Conservation (phyloP, 2,329 filamentous ascomycete species). For the Pseudogymnoascus verrucosus region DNA sequence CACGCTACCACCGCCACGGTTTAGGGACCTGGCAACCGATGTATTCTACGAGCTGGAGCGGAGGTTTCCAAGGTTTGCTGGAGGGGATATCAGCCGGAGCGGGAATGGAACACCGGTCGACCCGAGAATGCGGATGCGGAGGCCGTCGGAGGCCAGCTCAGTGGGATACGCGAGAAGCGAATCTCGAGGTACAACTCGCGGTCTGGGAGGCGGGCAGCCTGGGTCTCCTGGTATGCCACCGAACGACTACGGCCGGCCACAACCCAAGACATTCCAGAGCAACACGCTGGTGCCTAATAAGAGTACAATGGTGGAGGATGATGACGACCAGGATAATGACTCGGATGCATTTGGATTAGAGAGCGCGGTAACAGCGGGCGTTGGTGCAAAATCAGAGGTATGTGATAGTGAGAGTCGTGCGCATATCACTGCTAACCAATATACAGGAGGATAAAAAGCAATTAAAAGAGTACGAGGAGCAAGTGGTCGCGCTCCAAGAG, state of each 20-base stretch:
- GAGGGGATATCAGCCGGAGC: constrained; percentile 57
- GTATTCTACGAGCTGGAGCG: constrained; percentile 93
- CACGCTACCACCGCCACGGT: constrained; percentile 76
- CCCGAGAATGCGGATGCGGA: constrained; percentile 15
- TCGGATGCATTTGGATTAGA: constrained; percentile 58
- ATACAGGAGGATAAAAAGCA: constrained; percentile 58
- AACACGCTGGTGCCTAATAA: constrained; percentile 98
- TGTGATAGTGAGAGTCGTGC: constrained; percentile 12
- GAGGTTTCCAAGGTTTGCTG: constrained; percentile 74
- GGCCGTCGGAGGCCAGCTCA: constrained; percentile 52
- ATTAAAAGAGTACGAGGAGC: constrained; percentile 71
- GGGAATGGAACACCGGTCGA: constrained; percentile 50
- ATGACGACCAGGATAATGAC: constrained; percentile 75
- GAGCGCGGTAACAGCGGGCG: constrained; percentile 26
- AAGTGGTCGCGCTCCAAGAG: constrained; percentile 65
- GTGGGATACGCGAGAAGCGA: constrained; percentile 31
- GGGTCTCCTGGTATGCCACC: constrained; percentile 50
- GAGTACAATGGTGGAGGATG: constrained; percentile 94
- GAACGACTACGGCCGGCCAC: constrained; percentile 65
- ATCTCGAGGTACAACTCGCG: constrained; percentile 28
- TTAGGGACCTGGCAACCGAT: constrained; percentile 87
- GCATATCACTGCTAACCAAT: constrained; percentile 15
- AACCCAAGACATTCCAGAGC: constrained; percentile 84
- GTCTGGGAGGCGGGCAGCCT: constrained; percentile 37
- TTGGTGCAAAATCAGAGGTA: constrained; percentile 36